phyloP scores from a whole-genome alignment of 257 asterid genomes.

The Lithospermum erythrorhizon region DNA sequence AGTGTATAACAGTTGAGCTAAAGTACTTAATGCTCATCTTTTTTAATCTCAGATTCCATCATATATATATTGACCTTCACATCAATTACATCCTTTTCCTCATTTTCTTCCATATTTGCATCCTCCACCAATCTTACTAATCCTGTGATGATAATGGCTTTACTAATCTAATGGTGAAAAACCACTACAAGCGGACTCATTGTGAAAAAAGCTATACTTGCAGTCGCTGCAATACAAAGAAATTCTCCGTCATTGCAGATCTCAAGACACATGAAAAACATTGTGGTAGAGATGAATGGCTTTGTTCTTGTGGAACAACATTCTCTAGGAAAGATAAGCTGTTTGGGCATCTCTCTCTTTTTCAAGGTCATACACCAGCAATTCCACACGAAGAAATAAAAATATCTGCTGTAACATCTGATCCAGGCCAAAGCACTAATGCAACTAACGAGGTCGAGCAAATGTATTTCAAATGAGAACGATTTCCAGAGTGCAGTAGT shows the following conservation, averaged over 20 bases:
- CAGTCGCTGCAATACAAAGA: slow-evolving; percentile 82
- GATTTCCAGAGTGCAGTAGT: slow-evolving; percentile 21
- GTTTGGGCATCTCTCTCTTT: slow-evolving; percentile 79
- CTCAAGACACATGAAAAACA: slow-evolving; percentile 94
- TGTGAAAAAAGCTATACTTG: slow-evolving; percentile 90
- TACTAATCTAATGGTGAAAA: slow-evolving; percentile 86
- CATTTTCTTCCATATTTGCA: background rate
- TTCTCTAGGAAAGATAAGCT: slow-evolving; percentile 96
- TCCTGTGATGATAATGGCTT: no score
- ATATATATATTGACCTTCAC: slow-evolving; percentile 1
- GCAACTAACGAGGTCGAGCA: slow-evolving; percentile 24
- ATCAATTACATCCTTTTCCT: background rate
- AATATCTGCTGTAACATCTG: slow-evolving; percentile 27
- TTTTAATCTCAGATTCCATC: no score
- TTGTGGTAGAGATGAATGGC: slow-evolving; percentile 92
- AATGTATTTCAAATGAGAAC: slow-evolving; percentile 23
- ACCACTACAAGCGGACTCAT: slow-evolving; percentile 94
- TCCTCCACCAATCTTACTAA: background rate
- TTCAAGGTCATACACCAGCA: slow-evolving; percentile 96
- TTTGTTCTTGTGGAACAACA: slow-evolving; percentile 95
- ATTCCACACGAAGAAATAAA: slow-evolving; percentile 49
- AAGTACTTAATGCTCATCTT: no score
- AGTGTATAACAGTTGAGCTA: no score
- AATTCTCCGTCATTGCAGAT: slow-evolving; percentile 88
- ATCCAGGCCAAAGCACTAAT: slow-evolving; percentile 35